These are phyloP conservation scores for Plasmopara halstedii DNA, from an alignment of 352 stramenopile genomes.

Conservation along the genomic window DNA sequence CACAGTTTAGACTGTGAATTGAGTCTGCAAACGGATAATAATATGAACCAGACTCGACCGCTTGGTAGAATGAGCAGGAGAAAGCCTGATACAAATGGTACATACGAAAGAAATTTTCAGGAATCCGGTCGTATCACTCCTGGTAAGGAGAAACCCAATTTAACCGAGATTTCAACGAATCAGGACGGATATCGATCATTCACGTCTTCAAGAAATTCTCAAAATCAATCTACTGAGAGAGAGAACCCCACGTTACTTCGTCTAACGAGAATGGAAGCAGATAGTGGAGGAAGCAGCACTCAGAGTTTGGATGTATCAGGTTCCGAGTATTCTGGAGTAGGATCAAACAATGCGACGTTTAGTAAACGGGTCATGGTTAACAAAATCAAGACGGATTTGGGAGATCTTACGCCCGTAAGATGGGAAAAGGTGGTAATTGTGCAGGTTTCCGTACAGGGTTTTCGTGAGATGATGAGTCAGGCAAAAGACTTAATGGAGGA, in stretches of 20 bases:
- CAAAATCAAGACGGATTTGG: slow-evolving; percentile 79
- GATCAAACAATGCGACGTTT: slow-evolving; percentile 9
- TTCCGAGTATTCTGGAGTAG: slow-evolving; percentile 24
- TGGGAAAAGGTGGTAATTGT: slow-evolving; percentile 82
- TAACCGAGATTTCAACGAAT: slow-evolving; percentile 7
- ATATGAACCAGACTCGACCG: slow-evolving; percentile 5
- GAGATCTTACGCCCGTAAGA: slow-evolving; percentile 59
- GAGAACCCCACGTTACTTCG: slow-evolving; percentile 16
- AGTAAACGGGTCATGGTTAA: slow-evolving; percentile 43
- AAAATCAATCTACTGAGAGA: slow-evolving; percentile 11
- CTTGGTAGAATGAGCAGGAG: slow-evolving; percentile 22
- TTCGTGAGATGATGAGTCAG: slow-evolving; percentile 65
- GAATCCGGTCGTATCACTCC: slow-evolving; percentile 10
- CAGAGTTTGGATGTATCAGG: slow-evolving; percentile 23
- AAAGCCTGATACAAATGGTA: slow-evolving; percentile 10
- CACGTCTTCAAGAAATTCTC: slow-evolving; percentile 1
- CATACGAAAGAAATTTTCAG: slow-evolving; percentile 5
- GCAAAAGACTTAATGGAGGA: slow-evolving; percentile 84
- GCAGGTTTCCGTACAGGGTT: slow-evolving; percentile 78
- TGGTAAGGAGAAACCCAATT: slow-evolving; percentile 15
- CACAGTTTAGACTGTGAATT: slow-evolving; percentile 31
- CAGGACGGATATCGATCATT: slow-evolving; percentile 8
- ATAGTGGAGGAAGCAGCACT: slow-evolving; percentile 17
- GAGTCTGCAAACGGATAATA: slow-evolving; percentile 16
- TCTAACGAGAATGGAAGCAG: slow-evolving; percentile 12